Evolutionary conservation across 371 early-diverging fungal genomes (phyloP), one percentile per base, ranked within the genome.

Genomic region (Mortierella sp.): DNA sequence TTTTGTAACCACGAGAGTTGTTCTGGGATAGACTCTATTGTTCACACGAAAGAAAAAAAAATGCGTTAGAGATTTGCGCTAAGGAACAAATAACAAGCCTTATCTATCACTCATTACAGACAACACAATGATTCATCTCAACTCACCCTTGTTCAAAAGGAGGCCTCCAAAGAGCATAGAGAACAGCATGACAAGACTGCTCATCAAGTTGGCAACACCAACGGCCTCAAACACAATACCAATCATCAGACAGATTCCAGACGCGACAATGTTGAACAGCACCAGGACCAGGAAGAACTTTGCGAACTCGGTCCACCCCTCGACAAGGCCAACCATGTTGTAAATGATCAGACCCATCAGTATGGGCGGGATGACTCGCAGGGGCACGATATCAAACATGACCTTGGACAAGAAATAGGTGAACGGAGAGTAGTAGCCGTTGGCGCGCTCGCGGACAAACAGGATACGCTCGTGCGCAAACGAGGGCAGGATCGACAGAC

Each of bases 121-220:
- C 11, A 28, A 28, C 13, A n/a, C 26, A 57, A 57, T 57, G 3
- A 13, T 5, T 57, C 26, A 13, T 11, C 13, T n/a, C 2, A 53
- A 40, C 59, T 76, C 61, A 82, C 77, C 82, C 87, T 96, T 96
- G 90, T 97, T 97, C 75, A 98, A 88, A 57, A 98, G 89, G 9
- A 97, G 91, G 8, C 98, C 98, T 16, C 96, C 95, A 91, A 98
- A 97, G 57, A 98, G 84, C 95, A 98, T 97, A 28, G 95, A 94
- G 86, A 97, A 97, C 37, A 98, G 90, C 89, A 97, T 95, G 34
- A 94, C 90, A 81, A 98, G 91, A 26, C 94, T 93, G n/a, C 93
- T 93, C 64, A 97, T 87, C 67, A 98, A 87, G 75, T 94, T 96
- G 10, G 97, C 95, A 59, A 97, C 93, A 0, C 96, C 95, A 1